Evolutionary conservation across 352 stramenopile genomes (phyloP), one percentile per base, ranked within the genome.

Genomic region (Phytophthora pluvialis): DNA sequence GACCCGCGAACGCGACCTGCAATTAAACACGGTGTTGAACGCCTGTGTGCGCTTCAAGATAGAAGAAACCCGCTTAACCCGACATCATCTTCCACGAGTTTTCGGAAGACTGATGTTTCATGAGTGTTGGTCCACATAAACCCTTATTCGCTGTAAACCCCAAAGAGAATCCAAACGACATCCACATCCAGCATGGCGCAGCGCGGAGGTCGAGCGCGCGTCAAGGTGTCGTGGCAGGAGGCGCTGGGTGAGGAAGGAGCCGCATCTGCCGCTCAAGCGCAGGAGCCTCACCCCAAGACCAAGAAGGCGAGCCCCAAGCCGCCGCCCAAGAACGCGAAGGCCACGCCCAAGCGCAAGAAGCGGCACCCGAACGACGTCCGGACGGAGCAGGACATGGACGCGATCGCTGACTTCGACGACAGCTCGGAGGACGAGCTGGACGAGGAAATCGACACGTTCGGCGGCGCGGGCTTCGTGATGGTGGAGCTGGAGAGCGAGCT

Each of bases 401-500:
- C 51, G 12, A 66, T 72, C 39, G 68, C 45, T 15, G 64, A 60
- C 48, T 67, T 70, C 49, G 63, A 78, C 26, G 62, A 73, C n/a
- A 78, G 69, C 26, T 68, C 60, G 1, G 60, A 56, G 16, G 63
- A 59, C 32, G 63, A 75, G 9, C 32, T 70, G 25, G 67, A 75
- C 4, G 54, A 50, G 1, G 54, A 74, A 0, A 44, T 72, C 0
- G 71, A 76, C 29, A 60, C 60, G 9, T 73, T 73, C 13, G 65
- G 64, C 15, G 68, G 60, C 5, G 55, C 67, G 13, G 65, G 67
- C 11, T 86, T 83, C 57, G 70, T 83, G 5, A 39, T 86, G 40
- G 46, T 83, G 9, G 70, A 83, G 45, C 25, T 81, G 4, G 69
- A 78, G 51, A 72, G 48, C n/a, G 75, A 82, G 16, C 33, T 81